Conservation (phyloP, 2,329 filamentous ascomycete species). For the Chaetomiaceae sp. region DNA sequence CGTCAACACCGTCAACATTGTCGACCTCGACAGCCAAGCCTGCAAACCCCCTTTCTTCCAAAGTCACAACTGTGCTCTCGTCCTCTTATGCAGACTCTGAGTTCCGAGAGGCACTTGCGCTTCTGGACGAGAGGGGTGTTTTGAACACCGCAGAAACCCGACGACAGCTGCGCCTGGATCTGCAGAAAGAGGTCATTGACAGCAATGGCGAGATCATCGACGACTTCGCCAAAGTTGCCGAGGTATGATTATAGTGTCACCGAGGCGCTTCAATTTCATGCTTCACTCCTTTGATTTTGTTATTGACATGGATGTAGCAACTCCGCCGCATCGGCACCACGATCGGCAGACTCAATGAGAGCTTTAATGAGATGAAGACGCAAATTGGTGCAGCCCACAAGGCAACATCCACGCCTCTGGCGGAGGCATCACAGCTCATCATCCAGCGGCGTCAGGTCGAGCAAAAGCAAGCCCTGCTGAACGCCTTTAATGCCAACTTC, state of each 20-base stretch:
- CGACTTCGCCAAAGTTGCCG: constrained; percentile 84
- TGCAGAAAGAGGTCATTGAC: constrained; percentile 88
- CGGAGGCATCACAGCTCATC: constrained; percentile 71
- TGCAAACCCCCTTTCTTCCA: constrained; percentile 67
- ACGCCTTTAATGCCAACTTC: constrained; percentile 77
- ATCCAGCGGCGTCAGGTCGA: constrained; percentile 69
- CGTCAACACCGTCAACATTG: constrained; percentile 29
- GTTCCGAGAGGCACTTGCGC: constrained; percentile 75
- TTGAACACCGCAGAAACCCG: constrained; percentile 73
- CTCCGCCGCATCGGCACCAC: constrained; percentile 75
- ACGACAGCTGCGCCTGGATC: constrained; percentile 71
- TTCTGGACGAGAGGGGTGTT: constrained; percentile 68
- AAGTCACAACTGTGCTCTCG: constrained; percentile 80
- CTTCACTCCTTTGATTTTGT: neutral
- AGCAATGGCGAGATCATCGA: constrained; percentile 85
- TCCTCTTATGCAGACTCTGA: constrained; percentile 90
- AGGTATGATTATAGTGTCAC: no score
- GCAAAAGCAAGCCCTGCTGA: constrained; percentile 71
- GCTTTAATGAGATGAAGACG: constrained; percentile 72
- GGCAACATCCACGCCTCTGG: constrained; percentile 68
- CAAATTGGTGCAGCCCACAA: constrained; percentile 71
- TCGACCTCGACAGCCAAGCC: constrained; percentile 28
- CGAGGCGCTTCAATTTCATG: no score
- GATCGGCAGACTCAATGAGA: constrained; percentile 72
- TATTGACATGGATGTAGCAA: constrained; percentile 54